Evolutionary conservation across 225 moss, liverwort and hornwort species (phyloP), one percentile per base, ranked within the genome.

Genomic region (Physcomitrium patens): DNA sequence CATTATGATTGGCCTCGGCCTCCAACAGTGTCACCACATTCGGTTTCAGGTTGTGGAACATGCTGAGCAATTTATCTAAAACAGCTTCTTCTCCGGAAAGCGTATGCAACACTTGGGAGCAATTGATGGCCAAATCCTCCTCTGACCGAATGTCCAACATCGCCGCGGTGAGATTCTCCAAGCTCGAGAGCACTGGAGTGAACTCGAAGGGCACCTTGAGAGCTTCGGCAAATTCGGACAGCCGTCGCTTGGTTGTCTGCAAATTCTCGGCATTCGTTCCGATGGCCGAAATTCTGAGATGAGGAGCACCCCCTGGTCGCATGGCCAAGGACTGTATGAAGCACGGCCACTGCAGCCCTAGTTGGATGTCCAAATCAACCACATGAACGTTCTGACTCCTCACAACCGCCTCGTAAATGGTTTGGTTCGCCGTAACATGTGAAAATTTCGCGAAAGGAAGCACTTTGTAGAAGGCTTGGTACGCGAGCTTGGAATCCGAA

Each of bases 291-390:
- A 94, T 85, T 63, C 85, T 78, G 12, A 94, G 89, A 44, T 82
- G 89, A 0, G 88, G 87, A 0, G 67, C 68, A 7, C 86, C 86
- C 15, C 85, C 83, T 0, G 86, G 82, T 1, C 82, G 67, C 79
- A 87, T 70, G 9, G 94, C 86, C 2, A 94, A 64, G 5, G 94
- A 88, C 17, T 92, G 94, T 17, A 94, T 90, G 69, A 94, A 84
- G 14, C 86, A 86, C 7, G 94, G 94, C 92, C 94, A 94, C 62
- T 94, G 94, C 20, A 92, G 79, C 17, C 94, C 92, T 52, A 92
- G 89, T 73, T 86, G 84, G n/a, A 94, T 87, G 71, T 94, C 90
- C 52, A 94, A 76, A 73, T 94, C 92, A 17, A 94, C 77, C 22
- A 94, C 84, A 47, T 94, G 94, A 14, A 94, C 85, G 18, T 80